phyloP scores from a whole-genome alignment of 352 stramenopile genomes.

The Pythium dissimile region DNA sequence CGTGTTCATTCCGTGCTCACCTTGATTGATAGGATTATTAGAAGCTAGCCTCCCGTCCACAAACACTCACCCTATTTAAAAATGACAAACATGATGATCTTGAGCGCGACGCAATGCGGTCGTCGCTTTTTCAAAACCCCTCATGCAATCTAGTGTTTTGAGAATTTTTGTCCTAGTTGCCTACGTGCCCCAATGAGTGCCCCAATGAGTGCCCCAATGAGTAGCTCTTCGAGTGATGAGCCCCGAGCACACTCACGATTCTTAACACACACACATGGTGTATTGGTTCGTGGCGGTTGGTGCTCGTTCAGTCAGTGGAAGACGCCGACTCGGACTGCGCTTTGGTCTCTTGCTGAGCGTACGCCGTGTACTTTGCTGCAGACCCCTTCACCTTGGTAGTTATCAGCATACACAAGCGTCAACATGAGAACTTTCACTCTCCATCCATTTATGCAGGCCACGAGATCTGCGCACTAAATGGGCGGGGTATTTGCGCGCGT shows the following conservation, averaged over 20 bases:
- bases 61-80: conserved; percentile 21
- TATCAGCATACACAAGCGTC: not conserved
- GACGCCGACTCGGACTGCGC: not conserved
- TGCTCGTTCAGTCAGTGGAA: too few relatives aligned
- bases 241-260: not conserved
- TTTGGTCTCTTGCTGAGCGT: not conserved
- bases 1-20: conserved; percentile 20
- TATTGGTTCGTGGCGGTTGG: too few relatives aligned
- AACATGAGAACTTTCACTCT: not conserved
- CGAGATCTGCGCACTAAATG: conserved; percentile 11
- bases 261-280: not conserved
- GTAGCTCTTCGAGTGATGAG: too few relatives aligned
- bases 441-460: not conserved
- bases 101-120: too few relatives aligned
- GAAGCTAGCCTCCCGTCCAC: conserved; percentile 17
- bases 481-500: conserved; percentile 79
- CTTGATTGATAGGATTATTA: conserved; percentile 26
- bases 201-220: too few relatives aligned
- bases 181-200: too few relatives aligned
- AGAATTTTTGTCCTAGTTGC: too few relatives aligned
- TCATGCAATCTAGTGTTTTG: too few relatives aligned
- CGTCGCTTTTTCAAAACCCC: conserved; percentile 3
- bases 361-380: conserved; percentile 13
- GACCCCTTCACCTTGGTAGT: conserved; percentile 5
- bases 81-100: conserved; percentile 23